A percentile compares a stretch with the other conserved stretches of the same genome.
Conservation (phyloP, 2,329 filamentous ascomycete genomes). For the Fusarium sulawesiense region DNA sequence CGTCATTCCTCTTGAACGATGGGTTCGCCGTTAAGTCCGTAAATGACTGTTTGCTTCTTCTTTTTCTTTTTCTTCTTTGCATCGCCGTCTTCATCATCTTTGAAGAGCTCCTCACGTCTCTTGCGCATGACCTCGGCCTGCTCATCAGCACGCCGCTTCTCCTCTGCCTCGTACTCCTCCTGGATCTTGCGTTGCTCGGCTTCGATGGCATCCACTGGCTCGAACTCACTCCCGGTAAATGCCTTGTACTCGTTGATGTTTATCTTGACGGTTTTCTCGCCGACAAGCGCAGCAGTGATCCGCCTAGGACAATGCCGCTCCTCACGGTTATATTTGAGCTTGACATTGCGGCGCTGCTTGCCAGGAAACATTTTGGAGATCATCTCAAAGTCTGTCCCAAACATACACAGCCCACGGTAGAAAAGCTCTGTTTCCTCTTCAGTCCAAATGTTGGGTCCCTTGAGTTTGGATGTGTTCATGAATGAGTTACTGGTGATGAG, state of each 20-base stretch:
- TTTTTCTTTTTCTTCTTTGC: slow-evolving; percentile 52
- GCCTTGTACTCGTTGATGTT: slow-evolving; percentile 70
- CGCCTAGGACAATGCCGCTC: slow-evolving; percentile 73
- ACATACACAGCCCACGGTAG: slow-evolving; percentile 79
- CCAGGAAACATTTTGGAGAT: slow-evolving; percentile 80
- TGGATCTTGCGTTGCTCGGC: slow-evolving; percentile 63
- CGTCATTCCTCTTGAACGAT: slow-evolving; percentile 44
- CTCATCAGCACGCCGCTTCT: slow-evolving; percentile 58
- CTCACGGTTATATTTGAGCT: slow-evolving; percentile 85
- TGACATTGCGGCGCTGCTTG: slow-evolving; percentile 78
- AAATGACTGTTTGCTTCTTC: slow-evolving; percentile 51
- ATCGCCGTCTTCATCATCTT: slow-evolving; percentile 51
- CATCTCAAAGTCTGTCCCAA: slow-evolving; percentile 86
- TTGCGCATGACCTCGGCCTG: slow-evolving; percentile 60
- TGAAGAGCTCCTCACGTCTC: slow-evolving; percentile 63
- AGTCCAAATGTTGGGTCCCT: slow-evolving; percentile 75
- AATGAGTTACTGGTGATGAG: slow-evolving; percentile 77
- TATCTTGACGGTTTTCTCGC: slow-evolving; percentile 67
- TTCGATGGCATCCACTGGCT: slow-evolving; percentile 66
- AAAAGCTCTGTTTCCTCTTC: slow-evolving; percentile 79
- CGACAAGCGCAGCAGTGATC: slow-evolving; percentile 72
- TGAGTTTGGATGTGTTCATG: slow-evolving; percentile 68
- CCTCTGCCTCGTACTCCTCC: slow-evolving; percentile 59
- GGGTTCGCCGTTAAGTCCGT: slow-evolving; percentile 54
- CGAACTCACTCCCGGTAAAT: slow-evolving; percentile 64